phyloP scores from a whole-genome alignment of 345 rosid genomes.

The Eucalyptus sp. region DNA sequence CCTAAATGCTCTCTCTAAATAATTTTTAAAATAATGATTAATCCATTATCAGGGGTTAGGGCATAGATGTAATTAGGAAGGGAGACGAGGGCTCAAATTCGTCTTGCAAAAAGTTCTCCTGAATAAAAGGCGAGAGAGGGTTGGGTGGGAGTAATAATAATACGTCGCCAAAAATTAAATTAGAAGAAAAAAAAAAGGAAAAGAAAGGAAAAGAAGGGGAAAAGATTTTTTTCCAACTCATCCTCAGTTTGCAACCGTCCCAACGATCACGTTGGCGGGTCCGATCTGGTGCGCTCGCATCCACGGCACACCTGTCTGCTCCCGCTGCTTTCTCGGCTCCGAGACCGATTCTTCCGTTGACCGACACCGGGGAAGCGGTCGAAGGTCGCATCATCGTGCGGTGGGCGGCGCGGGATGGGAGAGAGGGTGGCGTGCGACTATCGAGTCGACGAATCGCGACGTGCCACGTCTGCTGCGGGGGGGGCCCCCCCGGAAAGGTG shows the following conservation, averaged over 20 bases:
- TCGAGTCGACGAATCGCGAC: not conserved
- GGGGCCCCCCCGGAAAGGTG: not conserved
- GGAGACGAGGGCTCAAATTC: not conserved
- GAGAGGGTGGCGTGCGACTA: not conserved
- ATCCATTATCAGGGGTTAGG: not conserved
- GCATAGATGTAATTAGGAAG: not conserved
- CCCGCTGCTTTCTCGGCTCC: not conserved
- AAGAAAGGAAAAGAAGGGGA: not conserved
- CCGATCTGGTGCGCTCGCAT: conserved; percentile 4
- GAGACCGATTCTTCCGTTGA: not conserved
- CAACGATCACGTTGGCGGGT: conserved; percentile 5
- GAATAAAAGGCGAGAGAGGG: not conserved
- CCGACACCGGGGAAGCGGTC: not conserved
- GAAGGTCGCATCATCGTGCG: not conserved
- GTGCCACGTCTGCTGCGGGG: not conserved
- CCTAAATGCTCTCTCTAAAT: not conserved
- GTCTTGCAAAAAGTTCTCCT: not conserved
- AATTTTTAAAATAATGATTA: not conserved
- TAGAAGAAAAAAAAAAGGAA: not conserved
- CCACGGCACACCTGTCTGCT: not conserved
- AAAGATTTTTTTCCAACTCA: not conserved
- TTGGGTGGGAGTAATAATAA: not conserved
- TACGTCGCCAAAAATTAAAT: not conserved
- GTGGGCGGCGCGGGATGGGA: not conserved
- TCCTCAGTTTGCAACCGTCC: not conserved